A percentile compares a stretch with the other conserved stretches of the same genome.
Evolutionary conservation across 805 yeast genomes (phyloP).

Genomic region (Saturnispora dispora): DNA sequence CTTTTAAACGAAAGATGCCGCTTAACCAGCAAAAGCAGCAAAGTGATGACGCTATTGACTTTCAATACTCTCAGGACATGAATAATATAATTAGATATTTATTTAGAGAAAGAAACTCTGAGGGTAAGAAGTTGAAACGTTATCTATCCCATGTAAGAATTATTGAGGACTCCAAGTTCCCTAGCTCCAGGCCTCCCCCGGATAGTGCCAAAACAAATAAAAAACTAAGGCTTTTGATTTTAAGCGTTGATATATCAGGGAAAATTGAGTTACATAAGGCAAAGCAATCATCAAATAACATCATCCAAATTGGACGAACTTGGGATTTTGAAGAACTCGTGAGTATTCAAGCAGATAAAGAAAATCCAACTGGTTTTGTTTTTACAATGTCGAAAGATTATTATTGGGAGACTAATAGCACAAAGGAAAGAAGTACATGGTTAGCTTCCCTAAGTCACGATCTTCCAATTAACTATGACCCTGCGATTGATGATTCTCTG

Average conservation of each 20-base stretch:
- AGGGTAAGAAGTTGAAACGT: conserved; percentile 38
- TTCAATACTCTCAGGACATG: conserved; percentile 49
- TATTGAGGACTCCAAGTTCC: conserved; percentile 64
- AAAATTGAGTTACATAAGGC: conserved; percentile 76
- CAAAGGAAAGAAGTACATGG: conserved; percentile 52
- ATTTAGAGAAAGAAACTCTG: conserved; percentile 37
- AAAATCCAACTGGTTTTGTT: conserved; percentile 46
- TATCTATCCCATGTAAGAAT: conserved; percentile 73
- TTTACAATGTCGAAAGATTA: conserved; percentile 65
- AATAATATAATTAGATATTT: conserved; percentile 39
- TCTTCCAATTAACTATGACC: conserved; percentile 51
- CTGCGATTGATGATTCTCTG: conserved; percentile 49
- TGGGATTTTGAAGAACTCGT: conserved; percentile 76
- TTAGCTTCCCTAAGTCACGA: conserved; percentile 33
- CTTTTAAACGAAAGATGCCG: neutral
- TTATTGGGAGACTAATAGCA: conserved; percentile 66
- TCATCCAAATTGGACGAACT: conserved; percentile 84
- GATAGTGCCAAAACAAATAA: conserved; percentile 37
- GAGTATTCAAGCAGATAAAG: conserved; percentile 43
- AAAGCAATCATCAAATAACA: conserved; percentile 62
- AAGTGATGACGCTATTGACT: neutral
- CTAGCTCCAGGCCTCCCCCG: conserved; percentile 60
- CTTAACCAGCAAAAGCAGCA: neutral
- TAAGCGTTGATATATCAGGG: conserved; percentile 54
- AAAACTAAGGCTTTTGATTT: conserved; percentile 52